Evolutionary conservation across 306 rosid species (phyloP).

Genomic region (Vicia sativa): DNA sequence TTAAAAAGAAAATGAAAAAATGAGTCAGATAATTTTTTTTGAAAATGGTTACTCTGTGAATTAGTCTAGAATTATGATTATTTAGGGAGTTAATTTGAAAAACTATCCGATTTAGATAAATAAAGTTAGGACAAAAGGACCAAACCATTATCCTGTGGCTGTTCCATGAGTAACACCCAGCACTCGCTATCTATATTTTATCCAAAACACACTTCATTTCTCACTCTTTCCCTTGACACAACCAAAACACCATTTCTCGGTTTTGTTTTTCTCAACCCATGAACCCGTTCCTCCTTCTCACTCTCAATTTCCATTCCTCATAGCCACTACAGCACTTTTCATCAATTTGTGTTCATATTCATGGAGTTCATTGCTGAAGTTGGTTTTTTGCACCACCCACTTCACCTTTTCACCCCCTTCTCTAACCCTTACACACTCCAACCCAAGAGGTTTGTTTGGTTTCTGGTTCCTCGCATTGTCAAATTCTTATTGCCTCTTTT

Average conservation of each 20-base stretch:
- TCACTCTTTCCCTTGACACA: background rate
- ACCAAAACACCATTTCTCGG: background rate
- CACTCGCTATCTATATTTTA: background rate
- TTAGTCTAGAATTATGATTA: too few relatives aligned
- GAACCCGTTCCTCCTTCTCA: background rate
- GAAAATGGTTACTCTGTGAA: too few relatives aligned
- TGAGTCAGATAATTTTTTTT: too few relatives aligned
- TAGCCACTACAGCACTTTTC: background rate
- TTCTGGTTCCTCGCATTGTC: slow-evolving; percentile 40
- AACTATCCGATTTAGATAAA: too few relatives aligned
- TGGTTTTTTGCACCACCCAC: slow-evolving; percentile 46
- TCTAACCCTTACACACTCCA: slow-evolving; percentile 42
- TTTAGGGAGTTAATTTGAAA: too few relatives aligned
- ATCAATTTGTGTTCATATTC: background rate
- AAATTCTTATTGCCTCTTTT: slow-evolving; percentile 18
- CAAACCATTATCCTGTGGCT: background rate
- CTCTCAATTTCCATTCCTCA: background rate
- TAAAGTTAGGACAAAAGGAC: background rate
- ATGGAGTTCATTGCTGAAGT: slow-evolving; percentile 55
- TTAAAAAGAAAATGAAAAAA: too few relatives aligned
- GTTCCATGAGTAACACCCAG: background rate
- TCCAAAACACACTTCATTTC: background rate
- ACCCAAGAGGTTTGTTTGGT: slow-evolving; percentile 44
- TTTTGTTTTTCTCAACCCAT: background rate
- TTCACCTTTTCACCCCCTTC: slow-evolving; percentile 37